These are phyloP conservation scores for Asterochloris sp. DNA, from an alignment of 139 green algal species.

Conservation along the genomic window DNA sequence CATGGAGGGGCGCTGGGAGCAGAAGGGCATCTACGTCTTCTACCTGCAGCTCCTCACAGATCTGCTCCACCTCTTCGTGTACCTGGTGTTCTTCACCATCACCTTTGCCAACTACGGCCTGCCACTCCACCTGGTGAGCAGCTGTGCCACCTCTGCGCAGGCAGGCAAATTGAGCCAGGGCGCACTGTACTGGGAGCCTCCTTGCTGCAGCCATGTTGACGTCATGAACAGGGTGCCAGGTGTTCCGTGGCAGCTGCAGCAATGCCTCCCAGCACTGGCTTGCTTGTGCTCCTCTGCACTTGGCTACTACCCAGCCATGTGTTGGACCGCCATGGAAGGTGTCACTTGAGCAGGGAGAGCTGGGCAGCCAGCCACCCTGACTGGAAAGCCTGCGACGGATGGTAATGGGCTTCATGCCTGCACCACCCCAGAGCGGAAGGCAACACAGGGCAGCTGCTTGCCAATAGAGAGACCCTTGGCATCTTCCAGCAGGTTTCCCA, in stretches of 20 bases:
- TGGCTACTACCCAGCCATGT: no score
- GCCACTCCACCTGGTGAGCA: slow-evolving; percentile 87
- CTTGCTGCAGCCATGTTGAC: no score
- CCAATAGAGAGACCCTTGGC: no score
- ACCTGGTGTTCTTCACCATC: slow-evolving; percentile 94
- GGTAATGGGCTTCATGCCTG: no score
- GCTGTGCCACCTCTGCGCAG: not conserved
- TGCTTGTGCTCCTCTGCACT: not conserved
- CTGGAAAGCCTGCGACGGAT: no score
- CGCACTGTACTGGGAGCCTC: not conserved
- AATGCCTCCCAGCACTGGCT: not conserved
- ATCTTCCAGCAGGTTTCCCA: no score
- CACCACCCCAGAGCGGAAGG: no score
- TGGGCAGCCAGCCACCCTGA: no score
- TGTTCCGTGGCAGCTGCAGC: not conserved
- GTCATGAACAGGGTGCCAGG: no score
- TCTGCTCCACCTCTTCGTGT: slow-evolving; percentile 95
- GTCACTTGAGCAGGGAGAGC: no score
- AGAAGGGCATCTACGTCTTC: slow-evolving; percentile 88
- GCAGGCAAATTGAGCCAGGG: not conserved
- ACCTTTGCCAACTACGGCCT: slow-evolving; percentile 96
- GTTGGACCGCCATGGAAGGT: no score
- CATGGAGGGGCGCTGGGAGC: slow-evolving; percentile 89
- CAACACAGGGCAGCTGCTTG: no score
- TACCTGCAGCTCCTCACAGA: slow-evolving; percentile 97